Percentiles rank a stretch among this genome's conserved stretches.
Conservation (phyloP, 148 eudicot genomes). For the Drosera capensis region DNA sequence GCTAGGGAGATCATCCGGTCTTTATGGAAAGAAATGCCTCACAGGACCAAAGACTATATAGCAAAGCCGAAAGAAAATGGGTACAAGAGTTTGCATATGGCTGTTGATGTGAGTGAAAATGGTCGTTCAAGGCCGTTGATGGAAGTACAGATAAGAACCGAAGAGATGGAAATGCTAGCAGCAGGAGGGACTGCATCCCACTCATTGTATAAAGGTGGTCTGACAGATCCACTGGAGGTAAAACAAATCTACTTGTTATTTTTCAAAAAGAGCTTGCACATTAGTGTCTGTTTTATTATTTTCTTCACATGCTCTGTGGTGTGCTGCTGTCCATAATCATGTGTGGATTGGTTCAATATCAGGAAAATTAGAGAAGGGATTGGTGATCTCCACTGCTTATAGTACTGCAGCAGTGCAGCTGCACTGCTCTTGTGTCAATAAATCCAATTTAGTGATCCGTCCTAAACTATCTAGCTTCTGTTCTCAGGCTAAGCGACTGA, state of each 20-base stretch:
- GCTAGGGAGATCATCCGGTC: conserved; percentile 47
- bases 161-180: conserved; percentile 71
- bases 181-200: conserved; percentile 83
- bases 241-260: background rate
- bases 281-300: too few species aligned
- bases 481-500: conserved; percentile 69
- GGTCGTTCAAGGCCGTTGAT: conserved; percentile 49
- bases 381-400: too few species aligned
- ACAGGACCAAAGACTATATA: conserved; percentile 80
- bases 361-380: too few species aligned
- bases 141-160: conserved; percentile 90
- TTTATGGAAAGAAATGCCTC: conserved; percentile 79
- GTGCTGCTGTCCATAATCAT: too few species aligned
- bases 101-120: conserved; percentile 70
- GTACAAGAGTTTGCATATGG: conserved; percentile 85
- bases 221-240: conserved; percentile 93
- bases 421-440: too few species aligned
- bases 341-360: too few species aligned
- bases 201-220: conserved; percentile 89
- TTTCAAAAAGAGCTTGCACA: too few species aligned
- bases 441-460: too few species aligned
- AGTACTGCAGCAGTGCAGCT: too few species aligned
- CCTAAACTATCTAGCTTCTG: conserved; percentile 4
- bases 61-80: conserved; percentile 83
- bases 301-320: too few species aligned